Base-by-base conservation (phyloP, 2,329 filamentous ascomycete species). In the Beauveria australis region DNA sequence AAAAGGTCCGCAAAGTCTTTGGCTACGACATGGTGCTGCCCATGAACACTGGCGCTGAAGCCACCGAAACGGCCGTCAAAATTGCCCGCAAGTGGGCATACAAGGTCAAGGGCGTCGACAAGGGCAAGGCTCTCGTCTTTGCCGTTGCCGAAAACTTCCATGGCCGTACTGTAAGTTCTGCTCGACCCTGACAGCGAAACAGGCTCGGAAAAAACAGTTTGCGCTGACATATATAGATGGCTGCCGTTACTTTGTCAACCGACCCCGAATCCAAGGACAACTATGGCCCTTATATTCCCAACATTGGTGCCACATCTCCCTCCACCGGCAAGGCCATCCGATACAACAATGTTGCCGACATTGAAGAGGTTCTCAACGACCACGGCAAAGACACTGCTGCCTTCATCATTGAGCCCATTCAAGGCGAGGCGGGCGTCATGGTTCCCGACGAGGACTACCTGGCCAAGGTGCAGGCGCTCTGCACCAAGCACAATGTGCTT, bases 1-100 rank as follows among this genome's bases (percentile, higher is more conserved):
- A 96, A 76, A 96, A 94, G 77, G 88, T 96, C 65, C 92, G 90
- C 67, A 77, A 85, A 66, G 87, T 90, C 72, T 96, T 97, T 73
- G 92, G 91, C 64, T 97, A 95, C 73, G 93, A 97, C 75, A 97
- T 97, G 93, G 91, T 96, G 40, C 77, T 97, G 74, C 93, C 93
- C 66, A 97, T 97, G 92, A 97, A 97, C 80, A 97, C 93, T 2
- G 93, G 93, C 62, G 93, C 93, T 24, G 93, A 97, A 77, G 93
- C 93, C 9, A 92, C 96, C 41, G 93, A 97, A 81, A 97, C 93
- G 0, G 92, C 89, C 14, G 87, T 97, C 77, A 97, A 97, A 82
- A 87, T 97, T 76, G 93, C 93, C 62, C 84, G 93, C 66, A 97
- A 97, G 77, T 97, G 93, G 93, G 92, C 92, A 5, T 97, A 97